Evolutionary conservation across 2,329 filamentous ascomycete species (phyloP).

Genomic region (Trichoderma atrobrunneum): DNA sequence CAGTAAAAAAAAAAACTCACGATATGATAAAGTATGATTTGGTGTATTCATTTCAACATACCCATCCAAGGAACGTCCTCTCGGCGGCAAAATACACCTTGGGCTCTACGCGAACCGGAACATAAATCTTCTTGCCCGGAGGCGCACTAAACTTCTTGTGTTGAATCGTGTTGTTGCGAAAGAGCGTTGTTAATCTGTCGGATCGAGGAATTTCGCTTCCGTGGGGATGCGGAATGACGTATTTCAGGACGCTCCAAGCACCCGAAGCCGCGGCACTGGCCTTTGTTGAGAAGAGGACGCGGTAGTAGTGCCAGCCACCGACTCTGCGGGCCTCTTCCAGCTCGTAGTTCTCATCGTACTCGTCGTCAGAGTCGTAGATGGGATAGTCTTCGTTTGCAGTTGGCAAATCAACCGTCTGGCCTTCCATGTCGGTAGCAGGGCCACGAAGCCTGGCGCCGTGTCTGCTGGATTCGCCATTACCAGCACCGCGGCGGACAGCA

Average conservation of each 20-base stretch:
- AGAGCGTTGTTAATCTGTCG: slow-evolving; percentile 51
- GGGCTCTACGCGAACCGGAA: slow-evolving; percentile 91
- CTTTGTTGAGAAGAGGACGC: slow-evolving; percentile 53
- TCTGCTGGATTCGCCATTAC: slow-evolving; percentile 38
- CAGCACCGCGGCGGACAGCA: slow-evolving; percentile 17
- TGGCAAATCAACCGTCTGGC: slow-evolving; percentile 67
- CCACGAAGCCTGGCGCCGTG: slow-evolving; percentile 40
- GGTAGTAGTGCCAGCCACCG: slow-evolving; percentile 74
- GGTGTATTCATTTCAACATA: slow-evolving; percentile 40
- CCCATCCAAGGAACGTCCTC: slow-evolving; percentile 92
- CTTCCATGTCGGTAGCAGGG: slow-evolving; percentile 68
- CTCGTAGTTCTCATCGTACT: slow-evolving; percentile 70
- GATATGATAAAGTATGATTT: background rate
- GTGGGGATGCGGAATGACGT: slow-evolving; percentile 55
- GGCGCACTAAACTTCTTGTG: slow-evolving; percentile 67
- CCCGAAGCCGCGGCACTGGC: slow-evolving; percentile 42
- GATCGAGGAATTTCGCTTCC: slow-evolving; percentile 56
- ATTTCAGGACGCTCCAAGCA: slow-evolving; percentile 44
- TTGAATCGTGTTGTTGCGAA: slow-evolving; percentile 55
- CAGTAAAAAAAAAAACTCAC: slow-evolving; percentile 21
- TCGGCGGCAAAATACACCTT: slow-evolving; percentile 98
- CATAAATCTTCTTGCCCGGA: slow-evolving; percentile 87
- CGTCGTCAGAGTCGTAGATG: slow-evolving; percentile 82
- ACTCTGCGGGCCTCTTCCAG: slow-evolving; percentile 74
- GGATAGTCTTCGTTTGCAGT: slow-evolving; percentile 69